These are phyloP conservation scores for Seiridium unicorne DNA, from an alignment of 2,329 filamentous ascomycete genomes.

Conservation along the genomic window DNA sequence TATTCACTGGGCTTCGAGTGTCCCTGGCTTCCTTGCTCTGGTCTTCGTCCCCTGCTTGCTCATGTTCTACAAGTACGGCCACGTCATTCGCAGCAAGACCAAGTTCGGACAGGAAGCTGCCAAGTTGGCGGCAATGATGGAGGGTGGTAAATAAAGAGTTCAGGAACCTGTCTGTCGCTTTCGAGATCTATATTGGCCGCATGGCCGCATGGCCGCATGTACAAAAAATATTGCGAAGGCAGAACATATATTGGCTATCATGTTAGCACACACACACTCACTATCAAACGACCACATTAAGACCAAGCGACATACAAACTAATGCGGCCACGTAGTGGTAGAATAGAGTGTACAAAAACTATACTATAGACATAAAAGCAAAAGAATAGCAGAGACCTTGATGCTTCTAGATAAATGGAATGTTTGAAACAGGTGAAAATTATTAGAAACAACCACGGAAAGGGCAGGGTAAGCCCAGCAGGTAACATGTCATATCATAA, in stretches of 20 bases:
- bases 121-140: constrained; percentile 7
- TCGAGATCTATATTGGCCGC: neutral
- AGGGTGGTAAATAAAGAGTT: neutral
- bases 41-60: constrained; percentile 5
- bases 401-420: neutral
- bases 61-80: constrained; percentile 8
- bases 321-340: constrained; percentile 1
- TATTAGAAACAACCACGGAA: no score
- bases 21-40: constrained; percentile 39
- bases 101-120: constrained; percentile 9
- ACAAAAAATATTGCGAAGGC: neutral
- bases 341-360: neutral
- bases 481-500: no score
- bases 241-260: neutral
- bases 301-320: neutral
- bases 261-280: neutral
- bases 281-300: neutral
- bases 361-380: neutral
- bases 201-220: neutral
- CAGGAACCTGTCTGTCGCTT: no score
- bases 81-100: constrained; percentile 8
- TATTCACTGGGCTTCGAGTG: constrained; percentile 44
- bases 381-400: neutral
- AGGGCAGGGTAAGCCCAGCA: no score
- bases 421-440: no score